These are phyloP conservation scores for Erysiphe pulchra DNA, from an alignment of 2,329 filamentous ascomycete genomes.

Conservation along the genomic window DNA sequence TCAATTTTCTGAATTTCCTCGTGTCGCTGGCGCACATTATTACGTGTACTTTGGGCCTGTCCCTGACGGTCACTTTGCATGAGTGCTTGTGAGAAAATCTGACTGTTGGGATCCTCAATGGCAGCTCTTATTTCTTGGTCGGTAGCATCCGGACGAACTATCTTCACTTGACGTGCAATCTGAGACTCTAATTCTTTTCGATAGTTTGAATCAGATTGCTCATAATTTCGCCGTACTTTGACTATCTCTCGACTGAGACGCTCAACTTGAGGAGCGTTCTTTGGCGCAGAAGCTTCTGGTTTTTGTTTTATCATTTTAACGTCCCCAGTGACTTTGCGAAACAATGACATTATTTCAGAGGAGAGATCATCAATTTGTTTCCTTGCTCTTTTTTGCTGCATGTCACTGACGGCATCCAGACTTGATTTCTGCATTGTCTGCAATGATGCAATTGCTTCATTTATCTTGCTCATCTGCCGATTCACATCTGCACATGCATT, in stretches of 20 bases:
- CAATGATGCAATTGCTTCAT: slow-evolving; percentile 45
- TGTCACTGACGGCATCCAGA: slow-evolving; percentile 38
- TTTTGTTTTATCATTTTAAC: slow-evolving; percentile 65
- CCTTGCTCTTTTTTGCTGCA: slow-evolving; percentile 24
- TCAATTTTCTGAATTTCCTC: slow-evolving; percentile 81
- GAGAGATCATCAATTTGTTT: slow-evolving; percentile 48
- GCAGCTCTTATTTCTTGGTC: slow-evolving; percentile 56
- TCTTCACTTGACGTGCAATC: slow-evolving; percentile 71
- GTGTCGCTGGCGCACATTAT: slow-evolving; percentile 61
- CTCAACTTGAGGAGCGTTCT: slow-evolving; percentile 59
- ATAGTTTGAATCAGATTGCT: slow-evolving; percentile 56
- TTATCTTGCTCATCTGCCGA: slow-evolving; percentile 47
- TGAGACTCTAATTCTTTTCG: slow-evolving; percentile 58
- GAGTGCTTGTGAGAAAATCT: slow-evolving; percentile 73
- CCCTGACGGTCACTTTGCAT: slow-evolving; percentile 59
- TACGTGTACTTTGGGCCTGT: slow-evolving; percentile 54
- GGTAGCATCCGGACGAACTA: slow-evolving; percentile 59
- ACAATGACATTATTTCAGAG: slow-evolving; percentile 58
- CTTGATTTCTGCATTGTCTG: slow-evolving; percentile 26
- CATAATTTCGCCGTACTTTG: slow-evolving; percentile 58
- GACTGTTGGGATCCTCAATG: slow-evolving; percentile 41
- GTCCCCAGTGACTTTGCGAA: slow-evolving; percentile 53
- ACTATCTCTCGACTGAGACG: slow-evolving; percentile 45
- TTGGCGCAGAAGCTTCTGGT: slow-evolving; percentile 44
- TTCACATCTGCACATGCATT: slow-evolving; percentile 69